A percentile compares a stretch with the other conserved stretches of the same genome.
Evolutionary conservation across 768 basidiomycete species (phyloP).

Genomic region (Lentinula raphanica): DNA sequence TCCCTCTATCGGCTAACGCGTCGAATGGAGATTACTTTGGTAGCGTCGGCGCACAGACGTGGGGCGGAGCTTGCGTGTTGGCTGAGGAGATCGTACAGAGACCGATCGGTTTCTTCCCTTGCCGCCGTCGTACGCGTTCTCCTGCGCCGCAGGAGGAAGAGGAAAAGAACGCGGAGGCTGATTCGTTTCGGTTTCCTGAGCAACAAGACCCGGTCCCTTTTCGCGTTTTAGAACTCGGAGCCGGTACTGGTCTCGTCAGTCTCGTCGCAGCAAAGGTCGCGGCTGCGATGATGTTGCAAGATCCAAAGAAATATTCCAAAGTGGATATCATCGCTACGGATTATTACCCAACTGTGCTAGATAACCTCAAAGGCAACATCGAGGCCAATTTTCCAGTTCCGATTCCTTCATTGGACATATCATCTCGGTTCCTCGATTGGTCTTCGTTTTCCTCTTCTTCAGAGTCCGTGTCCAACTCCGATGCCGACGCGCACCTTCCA

Average conservation of each 20-base stretch:
- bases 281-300: conserved; percentile 14
- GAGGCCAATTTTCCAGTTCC: conserved; percentile 42
- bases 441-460: conserved; percentile 18
- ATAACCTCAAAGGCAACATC: conserved; percentile 64
- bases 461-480: neutral
- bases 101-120: conserved; percentile 44
- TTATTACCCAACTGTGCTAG: conserved; percentile 68
- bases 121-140: no score
- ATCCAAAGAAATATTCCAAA: neutral
- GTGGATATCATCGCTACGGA: conserved; percentile 63
- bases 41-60: conserved; percentile 82
- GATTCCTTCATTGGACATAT: neutral
- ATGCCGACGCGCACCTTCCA: neutral
- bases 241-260: conserved; percentile 81
- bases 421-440: conserved; percentile 57
- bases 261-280: conserved; percentile 46
- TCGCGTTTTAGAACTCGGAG: conserved; percentile 72
- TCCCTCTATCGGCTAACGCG: conserved; percentile 28
- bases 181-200: no score
- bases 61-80: conserved; percentile 81
- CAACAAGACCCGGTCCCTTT: conserved; percentile 17
- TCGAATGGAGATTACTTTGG: conserved; percentile 44
- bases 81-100: conserved; percentile 64
- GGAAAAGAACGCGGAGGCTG: no score
- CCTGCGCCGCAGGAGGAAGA: no score